phyloP scores from a whole-genome alignment of 139 green algal species.

The Micractinium sp. region DNA sequence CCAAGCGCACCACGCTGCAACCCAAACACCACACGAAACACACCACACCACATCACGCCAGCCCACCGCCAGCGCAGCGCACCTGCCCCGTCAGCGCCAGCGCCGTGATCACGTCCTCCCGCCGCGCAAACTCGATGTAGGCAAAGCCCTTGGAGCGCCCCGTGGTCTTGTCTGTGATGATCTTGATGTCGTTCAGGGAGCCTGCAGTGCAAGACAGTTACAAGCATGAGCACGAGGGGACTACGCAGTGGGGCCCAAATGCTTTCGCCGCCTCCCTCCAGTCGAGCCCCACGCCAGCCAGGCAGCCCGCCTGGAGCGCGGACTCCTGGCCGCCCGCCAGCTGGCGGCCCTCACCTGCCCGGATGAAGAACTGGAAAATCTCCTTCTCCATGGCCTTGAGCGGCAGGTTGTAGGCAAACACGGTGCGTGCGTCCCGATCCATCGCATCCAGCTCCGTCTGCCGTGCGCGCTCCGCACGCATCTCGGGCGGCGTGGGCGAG shows the following conservation, averaged over 20 bases:
- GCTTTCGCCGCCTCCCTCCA: too few species aligned
- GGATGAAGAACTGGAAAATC: conserved; percentile 88
- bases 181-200: conserved; percentile 85
- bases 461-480: conserved; percentile 63
- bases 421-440: conserved; percentile 87
- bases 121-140: conserved; percentile 94
- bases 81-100: conserved; percentile 81
- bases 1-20: too few species aligned
- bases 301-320: background rate
- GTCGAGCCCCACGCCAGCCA: too few species aligned
- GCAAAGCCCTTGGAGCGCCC: conserved; percentile 93
- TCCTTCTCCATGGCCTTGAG: conserved; percentile 86
- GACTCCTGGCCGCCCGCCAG: background rate
- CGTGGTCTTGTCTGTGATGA: conserved; percentile 94
- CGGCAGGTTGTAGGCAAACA: conserved; percentile 91
- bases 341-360: conserved; percentile 16
- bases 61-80: background rate
- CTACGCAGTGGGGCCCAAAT: background rate
- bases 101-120: conserved; percentile 83
- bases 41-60: too few species aligned
- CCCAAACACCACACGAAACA: too few species aligned
- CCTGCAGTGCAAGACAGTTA: conserved; percentile 50
- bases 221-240: background rate
- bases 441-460: conserved; percentile 75
- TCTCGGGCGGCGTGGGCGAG: conserved; percentile 48